Base-by-base conservation (phyloP, 805 yeast genomes). In the Wickerhamomyces strasburgensis region DNA sequence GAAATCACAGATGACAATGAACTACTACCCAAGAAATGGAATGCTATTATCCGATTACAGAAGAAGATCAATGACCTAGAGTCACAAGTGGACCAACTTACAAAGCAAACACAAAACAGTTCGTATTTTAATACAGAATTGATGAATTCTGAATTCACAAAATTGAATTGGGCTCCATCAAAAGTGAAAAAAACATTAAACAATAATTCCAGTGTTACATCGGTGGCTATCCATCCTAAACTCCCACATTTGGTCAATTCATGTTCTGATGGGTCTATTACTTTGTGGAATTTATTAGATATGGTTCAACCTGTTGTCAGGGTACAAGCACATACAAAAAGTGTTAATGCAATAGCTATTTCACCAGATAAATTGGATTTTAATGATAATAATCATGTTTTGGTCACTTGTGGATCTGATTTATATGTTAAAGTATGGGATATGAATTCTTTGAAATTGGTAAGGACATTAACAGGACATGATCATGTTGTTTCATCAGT, bases 401-500 rank as follows among this genome's bases (percentile, higher is more conserved):
- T 72, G n/a, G 75, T 73, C 3, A 65, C 76, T 1, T 63, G 71
- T 35, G 70, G 75, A 1, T 65, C 75, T 3, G 82, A 77, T 46
- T 46, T 68, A 33, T 58, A 64, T 16, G 73, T 87, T 37, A 83
- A 84, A 52, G 60, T 87, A 3, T 88, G 94, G 93, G 82, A 79
- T 50, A 68, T 75, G 5, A 49, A 57, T 21, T 65, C 72, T 11
- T 72, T 73, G 51, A 68, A 67, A 28, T 72, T 80, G 31, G 54
- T 75, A 2, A 67, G 86, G 26, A 77, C 87, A 1, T 60, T 89
- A 16, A 62, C 78, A 0, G 96, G 96, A 10, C 98, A 89, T 60
- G 94, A 87, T 42, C 96, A 89, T 56, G 75, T 93, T 2, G 78
- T 89, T 0, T 84, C 95, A 0, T 62, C 75, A 0, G 64, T 85